Percentiles rank a stretch among this genome's conserved stretches.
Evolutionary conservation across 2,329 filamentous ascomycete genomes (phyloP).

Genomic region (Rachicladosporium sp.): DNA sequence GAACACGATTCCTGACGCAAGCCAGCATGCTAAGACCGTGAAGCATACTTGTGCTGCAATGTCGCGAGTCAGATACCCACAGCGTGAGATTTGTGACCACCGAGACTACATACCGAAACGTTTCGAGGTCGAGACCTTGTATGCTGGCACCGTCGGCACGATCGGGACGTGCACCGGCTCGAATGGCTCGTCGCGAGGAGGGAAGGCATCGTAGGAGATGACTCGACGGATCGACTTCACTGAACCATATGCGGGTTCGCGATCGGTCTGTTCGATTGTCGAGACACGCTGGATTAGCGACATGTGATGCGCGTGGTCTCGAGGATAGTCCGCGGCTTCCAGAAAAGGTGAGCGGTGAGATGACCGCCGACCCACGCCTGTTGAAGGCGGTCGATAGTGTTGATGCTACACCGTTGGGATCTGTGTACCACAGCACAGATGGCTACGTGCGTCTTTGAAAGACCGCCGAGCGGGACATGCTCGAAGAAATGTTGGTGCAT

Average conservation of each 20-base stretch:
- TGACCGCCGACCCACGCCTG: neutral
- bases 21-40: constrained; percentile 60
- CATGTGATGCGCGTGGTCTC: constrained; percentile 23
- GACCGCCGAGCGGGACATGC: too few species aligned
- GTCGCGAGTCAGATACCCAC: neutral
- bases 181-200: constrained; percentile 3
- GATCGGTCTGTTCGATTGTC: constrained; percentile 36
- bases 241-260: constrained; percentile 22
- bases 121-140: constrained; percentile 33
- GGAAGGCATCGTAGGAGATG: constrained; percentile 35
- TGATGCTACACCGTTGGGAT: too few species aligned
- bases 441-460: too few species aligned
- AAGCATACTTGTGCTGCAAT: constrained; percentile 52
- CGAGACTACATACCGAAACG: constrained; percentile 17
- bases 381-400: constrained; percentile 2
- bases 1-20: constrained; percentile 70
- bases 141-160: constrained; percentile 31
- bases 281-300: constrained; percentile 42
- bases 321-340: neutral
- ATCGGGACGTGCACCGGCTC: constrained; percentile 26
- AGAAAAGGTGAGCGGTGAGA: neutral
- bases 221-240: constrained; percentile 26
- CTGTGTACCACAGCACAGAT: too few species aligned
- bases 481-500: too few species aligned
- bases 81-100: neutral